These are phyloP conservation scores for Polychytrium aggregatum DNA, from an alignment of 192 early-diverging fungal species.

Conservation along the genomic window DNA sequence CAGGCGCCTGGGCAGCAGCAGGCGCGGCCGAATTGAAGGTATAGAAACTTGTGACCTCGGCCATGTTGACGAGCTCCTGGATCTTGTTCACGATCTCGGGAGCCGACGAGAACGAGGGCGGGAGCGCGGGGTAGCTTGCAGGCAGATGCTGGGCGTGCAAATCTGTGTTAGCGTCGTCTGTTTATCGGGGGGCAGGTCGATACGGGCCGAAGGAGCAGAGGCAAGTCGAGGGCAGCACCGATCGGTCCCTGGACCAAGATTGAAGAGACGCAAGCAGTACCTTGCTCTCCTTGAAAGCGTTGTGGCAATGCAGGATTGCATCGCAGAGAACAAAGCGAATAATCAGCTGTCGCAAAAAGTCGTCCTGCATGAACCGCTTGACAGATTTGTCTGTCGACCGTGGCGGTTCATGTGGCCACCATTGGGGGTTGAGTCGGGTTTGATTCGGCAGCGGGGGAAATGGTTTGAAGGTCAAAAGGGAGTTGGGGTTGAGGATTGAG, in stretches of 20 bases:
- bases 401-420: too few relatives aligned
- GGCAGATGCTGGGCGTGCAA: conserved; percentile 47
- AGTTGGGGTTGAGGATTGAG: too few relatives aligned
- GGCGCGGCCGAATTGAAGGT: conserved; percentile 4
- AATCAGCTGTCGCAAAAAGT: conserved; percentile 84
- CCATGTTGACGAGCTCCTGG: conserved; percentile 22
- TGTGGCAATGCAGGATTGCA: conserved; percentile 58
- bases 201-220: background rate
- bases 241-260: background rate
- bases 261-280: conserved; percentile 9
- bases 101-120: conserved; percentile 42
- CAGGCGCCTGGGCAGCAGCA: too few relatives aligned
- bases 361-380: conserved; percentile 74
- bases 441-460: too few relatives aligned
- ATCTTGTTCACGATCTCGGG: conserved; percentile 51
- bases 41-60: conserved; percentile 17
- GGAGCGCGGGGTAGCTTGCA: conserved; percentile 49
- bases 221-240: background rate
- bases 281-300: conserved; percentile 44
- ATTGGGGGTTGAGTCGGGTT: too few relatives aligned
- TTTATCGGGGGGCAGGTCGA: background rate
- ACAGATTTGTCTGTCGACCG: conserved; percentile 44
- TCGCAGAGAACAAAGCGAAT: conserved; percentile 70
- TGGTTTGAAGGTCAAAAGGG: too few relatives aligned
- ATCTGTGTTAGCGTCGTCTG: too few relatives aligned